phyloP scores from a whole-genome alignment of 108 stramenopile genomes.

The Nitzschia sp. region DNA sequence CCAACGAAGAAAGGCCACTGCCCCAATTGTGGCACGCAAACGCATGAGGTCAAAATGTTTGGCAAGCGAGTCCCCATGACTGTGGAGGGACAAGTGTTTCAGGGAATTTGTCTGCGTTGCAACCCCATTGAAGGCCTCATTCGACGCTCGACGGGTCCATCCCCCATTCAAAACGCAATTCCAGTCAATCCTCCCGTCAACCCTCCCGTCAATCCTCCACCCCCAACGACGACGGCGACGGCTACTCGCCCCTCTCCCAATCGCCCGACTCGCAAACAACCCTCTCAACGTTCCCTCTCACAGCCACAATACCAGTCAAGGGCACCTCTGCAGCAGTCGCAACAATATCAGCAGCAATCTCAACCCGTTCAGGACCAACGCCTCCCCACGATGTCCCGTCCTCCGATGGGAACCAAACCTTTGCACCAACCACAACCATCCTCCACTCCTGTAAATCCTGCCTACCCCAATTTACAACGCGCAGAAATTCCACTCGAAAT shows the following conservation, averaged over 20 bases:
- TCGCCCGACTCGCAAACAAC: not conserved
- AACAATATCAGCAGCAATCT: slow-evolving; percentile 20
- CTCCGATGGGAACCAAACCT: not conserved
- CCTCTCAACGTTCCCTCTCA: not conserved
- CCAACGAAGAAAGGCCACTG: slow-evolving; percentile 36
- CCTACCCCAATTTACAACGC: not conserved
- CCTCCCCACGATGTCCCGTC: too few relatives aligned
- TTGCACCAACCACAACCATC: not conserved
- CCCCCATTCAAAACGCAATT: not conserved
- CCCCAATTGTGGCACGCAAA: slow-evolving; percentile 37
- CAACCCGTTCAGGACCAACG: not conserved
- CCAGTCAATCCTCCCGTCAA: not conserved
- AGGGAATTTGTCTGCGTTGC: slow-evolving; percentile 46
- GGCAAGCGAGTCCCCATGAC: slow-evolving; percentile 45
- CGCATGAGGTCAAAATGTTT: slow-evolving; percentile 36
- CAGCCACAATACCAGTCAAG: slow-evolving; percentile 4
- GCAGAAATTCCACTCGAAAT: not conserved
- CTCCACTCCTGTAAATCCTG: not conserved
- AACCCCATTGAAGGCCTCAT: slow-evolving; percentile 37
- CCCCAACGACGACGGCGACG: not conserved
- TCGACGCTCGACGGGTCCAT: not conserved
- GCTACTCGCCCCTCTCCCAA: not conserved
- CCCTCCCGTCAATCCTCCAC: not conserved
- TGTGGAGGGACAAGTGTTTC: slow-evolving; percentile 25
- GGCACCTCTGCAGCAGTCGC: not conserved